Conservation (phyloP, 1,284 basidiomycete genomes). For the Moesziomyces parantarcticus region DNA sequence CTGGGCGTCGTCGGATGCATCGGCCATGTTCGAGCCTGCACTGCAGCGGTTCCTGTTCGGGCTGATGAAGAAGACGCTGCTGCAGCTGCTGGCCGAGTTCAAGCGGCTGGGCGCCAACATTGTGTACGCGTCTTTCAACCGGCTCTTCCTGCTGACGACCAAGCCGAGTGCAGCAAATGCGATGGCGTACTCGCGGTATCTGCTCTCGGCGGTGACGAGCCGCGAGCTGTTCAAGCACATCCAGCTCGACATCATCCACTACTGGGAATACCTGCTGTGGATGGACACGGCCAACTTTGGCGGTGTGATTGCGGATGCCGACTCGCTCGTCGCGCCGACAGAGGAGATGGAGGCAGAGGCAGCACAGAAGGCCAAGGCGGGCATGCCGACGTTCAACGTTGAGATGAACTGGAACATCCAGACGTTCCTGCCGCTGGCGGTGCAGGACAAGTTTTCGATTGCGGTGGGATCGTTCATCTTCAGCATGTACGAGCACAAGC, state of each 20-base stretch:
- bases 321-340: slow-evolving; percentile 13
- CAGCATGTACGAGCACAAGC: slow-evolving; percentile 82
- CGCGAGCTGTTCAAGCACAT: slow-evolving; percentile 96
- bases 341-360: slow-evolving; percentile 51
- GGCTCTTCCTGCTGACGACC: slow-evolving; percentile 88
- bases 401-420: slow-evolving; percentile 97
- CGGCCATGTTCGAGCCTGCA: slow-evolving; percentile 91
- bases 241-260: slow-evolving; percentile 85
- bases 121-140: slow-evolving; percentile 93
- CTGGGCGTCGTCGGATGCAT: slow-evolving; percentile 86
- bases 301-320: slow-evolving; percentile 77
- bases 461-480: slow-evolving; percentile 86
- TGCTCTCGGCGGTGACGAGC: slow-evolving; percentile 89
- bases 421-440: slow-evolving; percentile 84
- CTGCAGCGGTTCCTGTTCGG: slow-evolving; percentile 93
- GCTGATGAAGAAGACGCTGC: slow-evolving; percentile 97
- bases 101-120: slow-evolving; percentile 88
- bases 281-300: slow-evolving; percentile 96
- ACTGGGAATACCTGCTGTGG: slow-evolving; percentile 94
- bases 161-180: slow-evolving; percentile 94
- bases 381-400: slow-evolving; percentile 47
- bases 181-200: slow-evolving; percentile 91
- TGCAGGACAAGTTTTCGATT: slow-evolving; percentile 82
- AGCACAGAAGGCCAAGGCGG: slow-evolving; percentile 73
- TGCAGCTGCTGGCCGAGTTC: slow-evolving; percentile 96